These are phyloP conservation scores for Nevesoporus exiguus DNA, from an alignment of 768 basidiomycete species.

Conservation along the genomic window DNA sequence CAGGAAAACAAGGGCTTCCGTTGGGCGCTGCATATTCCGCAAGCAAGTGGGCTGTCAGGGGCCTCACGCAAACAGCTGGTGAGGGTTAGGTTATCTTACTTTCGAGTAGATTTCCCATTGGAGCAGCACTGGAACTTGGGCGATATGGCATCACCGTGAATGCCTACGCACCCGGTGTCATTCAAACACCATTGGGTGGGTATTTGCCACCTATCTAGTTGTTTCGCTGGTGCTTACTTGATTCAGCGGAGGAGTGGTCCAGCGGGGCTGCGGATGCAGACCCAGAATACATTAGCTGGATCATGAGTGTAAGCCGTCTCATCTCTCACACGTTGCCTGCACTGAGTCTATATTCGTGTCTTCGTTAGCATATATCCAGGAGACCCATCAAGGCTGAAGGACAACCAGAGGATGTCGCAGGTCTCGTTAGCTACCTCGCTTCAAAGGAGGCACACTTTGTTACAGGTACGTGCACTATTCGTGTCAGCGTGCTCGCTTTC, in stretches of 20 bases:
- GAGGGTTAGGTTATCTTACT: background rate
- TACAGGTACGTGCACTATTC: background rate
- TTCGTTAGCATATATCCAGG: background rate
- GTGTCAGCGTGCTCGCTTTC: background rate
- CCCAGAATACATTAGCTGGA: background rate
- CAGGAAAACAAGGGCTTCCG: background rate
- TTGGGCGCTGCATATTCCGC: background rate
- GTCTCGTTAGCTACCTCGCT: background rate
- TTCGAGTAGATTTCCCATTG: background rate
- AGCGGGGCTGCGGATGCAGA: background rate
- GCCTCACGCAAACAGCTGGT: background rate
- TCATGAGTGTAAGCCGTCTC: background rate
- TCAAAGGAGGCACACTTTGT: background rate
- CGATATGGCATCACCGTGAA: slow-evolving; percentile 36
- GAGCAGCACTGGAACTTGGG: slow-evolving; percentile 26
- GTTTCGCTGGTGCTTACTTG: background rate
- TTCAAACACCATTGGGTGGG: slow-evolving; percentile 30
- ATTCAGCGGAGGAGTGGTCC: background rate
- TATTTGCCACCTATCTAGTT: background rate
- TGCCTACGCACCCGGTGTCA: slow-evolving; percentile 36
- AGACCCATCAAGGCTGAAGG: background rate
- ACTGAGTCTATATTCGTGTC: background rate
- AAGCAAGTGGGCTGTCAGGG: background rate
- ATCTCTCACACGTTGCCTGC: background rate
- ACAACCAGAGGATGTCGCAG: background rate